A percentile compares a stretch with the other conserved stretches of the same genome.
Conservation (phyloP, 1,139 yeast genomes). For the Geotrichum bryndzae region DNA sequence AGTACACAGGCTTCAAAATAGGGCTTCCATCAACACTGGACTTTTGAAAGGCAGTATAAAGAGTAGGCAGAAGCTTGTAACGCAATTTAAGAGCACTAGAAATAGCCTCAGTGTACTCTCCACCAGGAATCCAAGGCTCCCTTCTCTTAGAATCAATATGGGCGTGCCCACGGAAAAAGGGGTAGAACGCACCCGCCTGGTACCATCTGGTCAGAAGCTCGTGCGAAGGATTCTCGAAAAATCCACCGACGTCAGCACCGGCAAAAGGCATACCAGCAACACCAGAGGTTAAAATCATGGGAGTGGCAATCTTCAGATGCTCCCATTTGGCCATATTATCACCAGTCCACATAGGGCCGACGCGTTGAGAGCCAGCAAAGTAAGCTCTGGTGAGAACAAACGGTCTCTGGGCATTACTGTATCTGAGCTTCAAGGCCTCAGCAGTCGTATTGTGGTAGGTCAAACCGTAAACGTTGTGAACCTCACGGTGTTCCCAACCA, state of each 20-base stretch:
- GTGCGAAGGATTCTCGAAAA: constrained; percentile 79
- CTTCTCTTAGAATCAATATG: constrained; percentile 88
- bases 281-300: constrained; percentile 80
- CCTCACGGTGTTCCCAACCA: constrained; percentile 82
- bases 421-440: constrained; percentile 53
- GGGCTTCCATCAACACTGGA: constrained; percentile 61
- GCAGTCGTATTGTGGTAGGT: constrained; percentile 77
- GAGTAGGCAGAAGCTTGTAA: constrained; percentile 66
- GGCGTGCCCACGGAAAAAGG: constrained; percentile 94
- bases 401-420: constrained; percentile 57
- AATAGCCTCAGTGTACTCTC: constrained; percentile 61
- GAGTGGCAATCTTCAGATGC: constrained; percentile 68
- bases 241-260: constrained; percentile 97
- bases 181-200: constrained; percentile 92
- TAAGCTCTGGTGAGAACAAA: constrained; percentile 84
- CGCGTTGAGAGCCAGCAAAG: constrained; percentile 85
- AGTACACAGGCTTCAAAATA: constrained; percentile 68
- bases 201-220: constrained; percentile 90
- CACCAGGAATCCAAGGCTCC: constrained; percentile 86
- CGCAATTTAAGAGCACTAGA: constrained; percentile 67
- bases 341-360: constrained; percentile 97
- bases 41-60: constrained; percentile 75
- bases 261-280: constrained; percentile 85
- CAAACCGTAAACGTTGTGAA: constrained; percentile 80
- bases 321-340: constrained; percentile 95